Conservation (phyloP, 805 yeast genomes). For the Ogataea pignaliae region DNA sequence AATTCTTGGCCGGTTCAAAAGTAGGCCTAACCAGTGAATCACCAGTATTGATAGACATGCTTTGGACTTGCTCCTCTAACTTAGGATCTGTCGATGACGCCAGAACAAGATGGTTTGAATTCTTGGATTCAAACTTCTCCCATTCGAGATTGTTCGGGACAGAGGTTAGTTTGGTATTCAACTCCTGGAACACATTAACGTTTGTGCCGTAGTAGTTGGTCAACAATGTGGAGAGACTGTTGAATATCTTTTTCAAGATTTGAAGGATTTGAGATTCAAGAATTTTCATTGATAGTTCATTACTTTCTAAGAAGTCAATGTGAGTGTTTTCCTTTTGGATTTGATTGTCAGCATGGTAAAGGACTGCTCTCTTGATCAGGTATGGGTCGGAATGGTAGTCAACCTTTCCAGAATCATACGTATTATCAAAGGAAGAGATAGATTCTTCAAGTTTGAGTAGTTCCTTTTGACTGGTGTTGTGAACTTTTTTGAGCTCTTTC, state of each 20-base stretch:
- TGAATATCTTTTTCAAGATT: conserved; percentile 36
- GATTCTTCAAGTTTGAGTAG: conserved; percentile 19
- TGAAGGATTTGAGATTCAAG: conserved; percentile 41
- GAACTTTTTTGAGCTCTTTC: conserved; percentile 35
- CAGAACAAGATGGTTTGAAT: conserved; percentile 31
- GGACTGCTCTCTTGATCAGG: conserved; percentile 34
- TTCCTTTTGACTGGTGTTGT: conserved; percentile 30
- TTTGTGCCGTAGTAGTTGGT: conserved; percentile 28
- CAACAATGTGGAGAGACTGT: conserved; percentile 25
- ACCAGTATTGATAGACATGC: neutral
- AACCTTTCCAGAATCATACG: conserved; percentile 14
- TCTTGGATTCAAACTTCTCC: conserved; percentile 33
- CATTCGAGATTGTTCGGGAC: conserved; percentile 42
- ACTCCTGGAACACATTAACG: conserved; percentile 25
- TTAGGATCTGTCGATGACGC: conserved; percentile 12
- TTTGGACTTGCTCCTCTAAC: conserved; percentile 1
- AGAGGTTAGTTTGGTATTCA: conserved; percentile 28
- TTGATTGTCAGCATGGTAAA: conserved; percentile 36
- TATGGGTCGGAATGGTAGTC: conserved; percentile 45
- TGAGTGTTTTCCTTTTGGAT: conserved; percentile 42
- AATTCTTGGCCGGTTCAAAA: conserved; percentile 8
- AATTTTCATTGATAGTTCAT: conserved; percentile 36
- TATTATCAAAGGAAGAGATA: conserved; percentile 15
- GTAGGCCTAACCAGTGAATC: conserved; percentile 5
- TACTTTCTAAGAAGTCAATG: conserved; percentile 38